A percentile compares a stretch with the other conserved stretches of the same genome.
These are phyloP conservation scores for Plasmopara muralis DNA, from an alignment of 352 stramenopile species.

Conservation along the genomic window DNA sequence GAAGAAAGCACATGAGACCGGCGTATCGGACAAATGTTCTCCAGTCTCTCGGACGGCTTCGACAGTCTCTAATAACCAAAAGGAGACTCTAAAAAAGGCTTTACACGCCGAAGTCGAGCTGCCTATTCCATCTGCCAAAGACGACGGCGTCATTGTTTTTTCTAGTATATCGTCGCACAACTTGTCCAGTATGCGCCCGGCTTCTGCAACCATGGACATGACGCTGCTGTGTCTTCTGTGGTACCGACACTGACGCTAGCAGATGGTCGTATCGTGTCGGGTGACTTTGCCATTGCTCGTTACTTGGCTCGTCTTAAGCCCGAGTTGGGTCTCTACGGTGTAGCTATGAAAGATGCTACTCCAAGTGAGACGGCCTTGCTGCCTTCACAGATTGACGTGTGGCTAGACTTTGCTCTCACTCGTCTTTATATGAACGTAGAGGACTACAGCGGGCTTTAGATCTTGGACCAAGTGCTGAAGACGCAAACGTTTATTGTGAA, in stretches of 20 bases:
- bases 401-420: constrained; percentile 89
- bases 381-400: constrained; percentile 84
- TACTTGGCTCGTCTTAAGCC: constrained; percentile 46
- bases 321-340: constrained; percentile 50
- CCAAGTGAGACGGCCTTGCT: constrained; percentile 20
- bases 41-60: neutral
- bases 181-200: constrained; percentile 43
- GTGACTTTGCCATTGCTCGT: constrained; percentile 73
- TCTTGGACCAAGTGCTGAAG: constrained; percentile 86
- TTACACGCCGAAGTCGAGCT: constrained; percentile 34
- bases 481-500: constrained; percentile 92
- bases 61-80: constrained; percentile 3
- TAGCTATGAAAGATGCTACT: constrained; percentile 42
- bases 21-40: constrained; percentile 12
- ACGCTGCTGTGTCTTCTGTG: constrained; percentile 39
- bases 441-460: constrained; percentile 46
- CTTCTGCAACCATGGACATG: constrained; percentile 41
- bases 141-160: constrained; percentile 59
- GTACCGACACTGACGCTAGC: constrained; percentile 57
- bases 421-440: constrained; percentile 32
- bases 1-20: constrained; percentile 59
- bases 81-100: constrained; percentile 31
- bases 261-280: constrained; percentile 55
- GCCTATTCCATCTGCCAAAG: constrained; percentile 30
- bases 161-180: constrained; percentile 50